phyloP scores from a whole-genome alignment of 176 grass and related monocot genomes.

The Eragrostis nindensis region DNA sequence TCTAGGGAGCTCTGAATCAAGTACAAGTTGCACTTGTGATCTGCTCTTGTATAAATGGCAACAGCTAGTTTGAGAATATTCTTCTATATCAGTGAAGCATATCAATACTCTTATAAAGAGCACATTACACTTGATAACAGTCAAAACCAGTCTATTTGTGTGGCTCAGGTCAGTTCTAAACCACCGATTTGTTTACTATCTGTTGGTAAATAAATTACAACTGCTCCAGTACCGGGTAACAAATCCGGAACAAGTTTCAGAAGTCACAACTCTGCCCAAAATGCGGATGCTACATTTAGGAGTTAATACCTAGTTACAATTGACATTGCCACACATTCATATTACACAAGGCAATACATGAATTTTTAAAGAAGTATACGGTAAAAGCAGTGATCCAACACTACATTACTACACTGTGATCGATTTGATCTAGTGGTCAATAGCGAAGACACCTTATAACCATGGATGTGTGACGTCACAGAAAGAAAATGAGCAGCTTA shows the following conservation, averaged over 20 bases:
- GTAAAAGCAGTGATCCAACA: not conserved
- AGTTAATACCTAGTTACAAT: no score
- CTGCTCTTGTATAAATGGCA: not conserved
- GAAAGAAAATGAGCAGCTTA: slow-evolving; percentile 3
- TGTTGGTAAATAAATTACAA: no score
- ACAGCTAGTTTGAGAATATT: not conserved
- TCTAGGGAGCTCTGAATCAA: not conserved
- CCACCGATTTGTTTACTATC: no score
- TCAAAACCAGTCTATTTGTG: not conserved
- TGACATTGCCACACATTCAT: no score
- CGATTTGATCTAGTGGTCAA: not conserved
- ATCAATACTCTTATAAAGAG: not conserved
- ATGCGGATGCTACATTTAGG: no score
- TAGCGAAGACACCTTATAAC: not conserved
- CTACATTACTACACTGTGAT: not conserved
- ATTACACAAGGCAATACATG: not conserved
- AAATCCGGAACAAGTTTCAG: no score
- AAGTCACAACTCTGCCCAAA: no score
- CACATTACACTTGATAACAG: not conserved
- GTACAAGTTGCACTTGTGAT: not conserved
- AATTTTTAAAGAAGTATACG: not conserved
- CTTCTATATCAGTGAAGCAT: not conserved
- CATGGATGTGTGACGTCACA: not conserved
- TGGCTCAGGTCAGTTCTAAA: no score
- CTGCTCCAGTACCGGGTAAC: no score